Conservation (phyloP, 78 protist species). For the Pelomyxa schiedti region DNA sequence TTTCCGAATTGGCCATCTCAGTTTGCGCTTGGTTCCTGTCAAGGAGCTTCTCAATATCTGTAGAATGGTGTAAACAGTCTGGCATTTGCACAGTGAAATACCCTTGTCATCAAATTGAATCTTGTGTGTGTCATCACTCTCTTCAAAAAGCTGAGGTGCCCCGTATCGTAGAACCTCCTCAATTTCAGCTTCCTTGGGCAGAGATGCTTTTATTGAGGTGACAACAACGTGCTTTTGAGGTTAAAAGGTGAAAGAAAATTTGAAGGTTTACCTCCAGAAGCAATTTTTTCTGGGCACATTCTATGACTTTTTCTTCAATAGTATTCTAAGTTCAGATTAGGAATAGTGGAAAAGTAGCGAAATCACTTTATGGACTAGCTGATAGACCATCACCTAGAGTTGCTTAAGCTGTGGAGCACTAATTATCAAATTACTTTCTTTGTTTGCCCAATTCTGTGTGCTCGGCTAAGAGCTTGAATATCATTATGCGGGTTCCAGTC, state of each 20-base stretch:
- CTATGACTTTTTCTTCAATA: background rate
- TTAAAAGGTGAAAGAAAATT: no score
- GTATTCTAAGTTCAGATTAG: no score
- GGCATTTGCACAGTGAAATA: no score
- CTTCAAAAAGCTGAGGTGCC: background rate
- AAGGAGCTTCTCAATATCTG: no score
- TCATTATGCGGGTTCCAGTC: constrained; percentile 65
- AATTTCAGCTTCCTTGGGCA: background rate
- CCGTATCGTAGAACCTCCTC: background rate
- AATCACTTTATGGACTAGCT: background rate
- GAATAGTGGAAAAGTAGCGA: no score
- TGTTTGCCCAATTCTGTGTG: constrained; percentile 26
- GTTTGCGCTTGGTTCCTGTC: no score
- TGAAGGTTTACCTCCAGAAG: no score
- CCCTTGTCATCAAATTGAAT: no score
- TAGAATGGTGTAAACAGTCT: no score
- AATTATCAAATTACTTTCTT: no score
- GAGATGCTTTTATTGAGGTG: background rate
- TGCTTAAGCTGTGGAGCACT: no score
- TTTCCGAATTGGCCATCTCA: no score
- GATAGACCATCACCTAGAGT: background rate
- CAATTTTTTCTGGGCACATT: background rate
- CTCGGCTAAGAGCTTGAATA: constrained; percentile 31
- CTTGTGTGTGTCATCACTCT: background rate
- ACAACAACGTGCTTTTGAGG: background rate